Percentiles rank a stretch among this genome's conserved stretches.
phyloP scores from a whole-genome alignment of 768 basidiomycete species.

The Terana coerulea region DNA sequence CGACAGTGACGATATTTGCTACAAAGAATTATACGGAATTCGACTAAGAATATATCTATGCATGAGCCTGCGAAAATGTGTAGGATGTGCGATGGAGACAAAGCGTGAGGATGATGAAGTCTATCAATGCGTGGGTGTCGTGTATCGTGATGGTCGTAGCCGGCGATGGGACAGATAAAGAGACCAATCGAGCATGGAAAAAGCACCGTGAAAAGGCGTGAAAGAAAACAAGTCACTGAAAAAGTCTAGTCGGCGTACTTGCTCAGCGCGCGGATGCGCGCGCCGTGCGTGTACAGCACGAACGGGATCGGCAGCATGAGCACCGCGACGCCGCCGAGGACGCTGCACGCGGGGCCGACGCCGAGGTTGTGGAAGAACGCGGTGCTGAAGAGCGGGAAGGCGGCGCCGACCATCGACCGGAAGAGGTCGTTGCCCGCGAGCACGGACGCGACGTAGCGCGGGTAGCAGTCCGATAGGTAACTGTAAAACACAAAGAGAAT shows the following conservation, averaged over 20 bases:
- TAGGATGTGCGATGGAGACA: too few relatives aligned
- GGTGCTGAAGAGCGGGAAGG: conserved; percentile 15
- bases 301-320: conserved; percentile 13
- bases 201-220: too few relatives aligned
- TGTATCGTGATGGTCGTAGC: too few relatives aligned
- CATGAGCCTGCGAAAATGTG: too few relatives aligned
- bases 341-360: conserved; percentile 14
- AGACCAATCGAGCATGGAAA: too few relatives aligned
- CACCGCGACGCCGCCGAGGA: conserved; percentile 10
- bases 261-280: conserved; percentile 9
- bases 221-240: too few relatives aligned
- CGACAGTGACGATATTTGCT: too few relatives aligned
- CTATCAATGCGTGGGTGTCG: too few relatives aligned
- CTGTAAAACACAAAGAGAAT: conserved; percentile 21
- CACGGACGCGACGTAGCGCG: conserved; percentile 28
- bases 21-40: too few relatives aligned
- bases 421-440: conserved; percentile 33
- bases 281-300: conserved; percentile 10
- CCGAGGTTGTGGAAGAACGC: conserved; percentile 17
- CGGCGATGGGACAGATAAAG: too few relatives aligned
- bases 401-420: conserved; percentile 24
- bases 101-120: too few relatives aligned
- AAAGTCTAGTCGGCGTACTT: conserved; percentile 9
- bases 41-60: too few relatives aligned
- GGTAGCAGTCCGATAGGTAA: conserved; percentile 31